phyloP scores from a whole-genome alignment of 108 stramenopile species.

The Chaetoceros muelleri region DNA sequence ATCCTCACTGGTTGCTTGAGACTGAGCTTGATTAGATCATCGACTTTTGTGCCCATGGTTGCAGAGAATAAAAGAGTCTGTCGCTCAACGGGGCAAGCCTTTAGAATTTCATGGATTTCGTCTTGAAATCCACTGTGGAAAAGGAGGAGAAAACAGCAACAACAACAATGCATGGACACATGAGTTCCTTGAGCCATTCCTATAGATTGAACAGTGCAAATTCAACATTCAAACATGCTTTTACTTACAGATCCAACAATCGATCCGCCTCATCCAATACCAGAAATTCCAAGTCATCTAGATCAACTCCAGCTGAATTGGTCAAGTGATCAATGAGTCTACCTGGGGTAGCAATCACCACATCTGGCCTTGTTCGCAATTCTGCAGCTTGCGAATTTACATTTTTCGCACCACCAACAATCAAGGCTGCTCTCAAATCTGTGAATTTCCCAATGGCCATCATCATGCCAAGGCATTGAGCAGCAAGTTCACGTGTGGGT shows the following conservation, averaged over 20 bases:
- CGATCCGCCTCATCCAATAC: slow-evolving; percentile 92
- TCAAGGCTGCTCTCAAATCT: slow-evolving; percentile 59
- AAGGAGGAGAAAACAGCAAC: no score
- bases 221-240: no score
- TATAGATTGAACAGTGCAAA: no score
- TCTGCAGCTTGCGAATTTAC: slow-evolving; percentile 87
- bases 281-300: slow-evolving; percentile 84
- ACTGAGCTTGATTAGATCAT: slow-evolving; percentile 81
- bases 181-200: no score
- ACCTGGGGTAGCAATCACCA: slow-evolving; percentile 95
- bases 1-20: slow-evolving; percentile 90
- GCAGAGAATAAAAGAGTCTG: slow-evolving; percentile 97
- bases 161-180: no score
- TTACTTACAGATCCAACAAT: slow-evolving; percentile 64
- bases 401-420: slow-evolving; percentile 95
- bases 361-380: slow-evolving; percentile 85
- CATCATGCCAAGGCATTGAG: slow-evolving; percentile 89
- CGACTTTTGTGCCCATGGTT: slow-evolving; percentile 94
- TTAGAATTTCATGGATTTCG: slow-evolving; percentile 89
- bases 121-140: slow-evolving; percentile 80
- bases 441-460: slow-evolving; percentile 80
- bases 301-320: slow-evolving; percentile 80
- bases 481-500: slow-evolving; percentile 94
- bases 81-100: slow-evolving; percentile 72
- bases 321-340: slow-evolving; percentile 90